Evolutionary conservation across 1,139 yeast genomes (phyloP).

Genomic region (Candida sanyaensis): DNA sequence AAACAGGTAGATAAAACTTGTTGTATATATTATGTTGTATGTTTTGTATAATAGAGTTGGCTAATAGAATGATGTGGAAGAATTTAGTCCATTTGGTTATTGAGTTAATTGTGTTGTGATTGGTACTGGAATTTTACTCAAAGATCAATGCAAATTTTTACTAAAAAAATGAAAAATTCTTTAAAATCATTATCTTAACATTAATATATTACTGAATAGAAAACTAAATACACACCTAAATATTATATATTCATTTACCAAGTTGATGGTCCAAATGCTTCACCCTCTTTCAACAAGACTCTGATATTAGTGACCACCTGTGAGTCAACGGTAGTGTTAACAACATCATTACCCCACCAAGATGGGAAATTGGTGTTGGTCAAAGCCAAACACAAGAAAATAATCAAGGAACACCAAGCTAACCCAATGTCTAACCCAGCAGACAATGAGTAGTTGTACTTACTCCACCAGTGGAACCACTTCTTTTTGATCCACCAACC

Average conservation of each 20-base stretch:
- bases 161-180: too few species aligned
- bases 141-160: too few species aligned
- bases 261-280: conserved; percentile 21
- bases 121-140: too few species aligned
- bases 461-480: conserved; percentile 49
- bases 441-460: conserved; percentile 43
- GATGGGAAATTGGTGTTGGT: conserved; percentile 25
- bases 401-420: conserved; percentile 42
- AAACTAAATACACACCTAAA: background rate
- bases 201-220: background rate
- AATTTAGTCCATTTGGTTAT: too few species aligned
- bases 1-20: too few species aligned
- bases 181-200: background rate
- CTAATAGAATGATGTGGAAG: too few species aligned
- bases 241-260: conserved; percentile 16
- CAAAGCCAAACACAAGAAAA: conserved; percentile 38
- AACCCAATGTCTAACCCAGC: conserved; percentile 47
- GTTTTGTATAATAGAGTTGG: too few species aligned
- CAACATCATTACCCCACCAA: conserved; percentile 41
- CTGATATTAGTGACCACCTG: conserved; percentile 17
- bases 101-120: too few species aligned
- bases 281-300: conserved; percentile 16
- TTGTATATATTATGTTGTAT: too few species aligned
- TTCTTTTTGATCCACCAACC: conserved; percentile 34
- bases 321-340: conserved; percentile 10